A percentile compares a stretch with the other conserved stretches of the same genome.
phyloP scores from a whole-genome alignment of 352 stramenopile genomes.

The Elongisporangium undulatum region DNA sequence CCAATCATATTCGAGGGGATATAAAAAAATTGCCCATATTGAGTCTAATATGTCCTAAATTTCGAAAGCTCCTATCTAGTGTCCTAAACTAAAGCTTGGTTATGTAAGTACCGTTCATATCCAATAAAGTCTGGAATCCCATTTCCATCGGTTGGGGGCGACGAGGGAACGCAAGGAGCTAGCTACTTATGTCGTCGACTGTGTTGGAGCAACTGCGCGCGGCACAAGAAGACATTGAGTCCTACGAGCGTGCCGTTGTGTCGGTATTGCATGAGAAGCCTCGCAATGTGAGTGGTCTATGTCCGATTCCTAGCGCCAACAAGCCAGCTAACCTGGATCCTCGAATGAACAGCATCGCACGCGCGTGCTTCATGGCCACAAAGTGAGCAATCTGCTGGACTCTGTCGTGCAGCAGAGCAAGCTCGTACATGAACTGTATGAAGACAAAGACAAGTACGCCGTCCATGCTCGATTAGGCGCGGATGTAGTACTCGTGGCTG shows the following conservation, averaged over 20 bases:
- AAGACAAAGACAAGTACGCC: slow-evolving; percentile 75
- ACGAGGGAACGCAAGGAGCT: background rate
- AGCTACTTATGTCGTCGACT: slow-evolving; percentile 66
- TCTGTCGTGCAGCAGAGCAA: slow-evolving; percentile 60
- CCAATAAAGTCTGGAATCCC: background rate
- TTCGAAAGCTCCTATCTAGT: too few species aligned
- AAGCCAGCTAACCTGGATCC: background rate
- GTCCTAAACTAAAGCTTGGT: too few species aligned
- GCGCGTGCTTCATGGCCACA: slow-evolving; percentile 78
- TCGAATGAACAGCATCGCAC: slow-evolving; percentile 48
- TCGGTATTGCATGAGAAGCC: slow-evolving; percentile 73
- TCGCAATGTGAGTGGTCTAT: slow-evolving; percentile 54
- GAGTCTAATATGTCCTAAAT: too few species aligned
- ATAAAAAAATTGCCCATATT: too few species aligned
- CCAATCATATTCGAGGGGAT: too few species aligned
- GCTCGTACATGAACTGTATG: slow-evolving; percentile 76
- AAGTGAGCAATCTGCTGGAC: slow-evolving; percentile 78
- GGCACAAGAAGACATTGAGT: slow-evolving; percentile 79
- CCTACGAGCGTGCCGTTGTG: slow-evolving; percentile 66
- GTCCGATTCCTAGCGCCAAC: background rate
- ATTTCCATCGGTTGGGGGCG: background rate
- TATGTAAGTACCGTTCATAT: background rate
- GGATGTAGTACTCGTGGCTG: background rate
- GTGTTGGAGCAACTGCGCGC: slow-evolving; percentile 80
- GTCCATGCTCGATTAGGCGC: slow-evolving; percentile 7